Evolutionary conservation across 2,329 filamentous ascomycete species (phyloP).

Genomic region (Elsinoe batatas): DNA sequence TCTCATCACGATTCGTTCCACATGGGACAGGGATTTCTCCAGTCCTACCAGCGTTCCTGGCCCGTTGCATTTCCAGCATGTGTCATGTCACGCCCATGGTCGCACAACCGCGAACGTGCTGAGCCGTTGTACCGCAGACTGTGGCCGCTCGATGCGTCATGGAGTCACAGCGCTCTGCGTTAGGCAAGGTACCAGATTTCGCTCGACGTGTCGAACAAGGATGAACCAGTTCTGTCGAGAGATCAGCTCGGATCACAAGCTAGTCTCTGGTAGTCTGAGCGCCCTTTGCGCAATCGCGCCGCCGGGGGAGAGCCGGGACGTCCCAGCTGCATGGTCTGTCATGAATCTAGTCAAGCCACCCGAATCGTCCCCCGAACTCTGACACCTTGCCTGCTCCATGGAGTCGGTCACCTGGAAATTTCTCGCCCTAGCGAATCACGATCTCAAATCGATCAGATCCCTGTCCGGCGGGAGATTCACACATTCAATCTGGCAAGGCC

Average conservation of each 20-base stretch:
- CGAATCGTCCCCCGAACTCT: constrained; percentile 6
- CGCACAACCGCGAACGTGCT: constrained; percentile 7
- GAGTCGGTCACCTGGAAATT: not conserved
- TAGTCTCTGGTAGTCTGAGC: constrained; percentile 1
- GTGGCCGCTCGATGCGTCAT: constrained; percentile 6
- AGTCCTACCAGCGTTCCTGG: not conserved
- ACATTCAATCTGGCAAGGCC: not conserved
- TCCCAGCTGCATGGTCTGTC: constrained; percentile 8
- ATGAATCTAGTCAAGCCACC: constrained; percentile 1
- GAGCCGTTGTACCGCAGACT: constrained; percentile 2
- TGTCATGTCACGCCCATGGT: constrained; percentile 1
- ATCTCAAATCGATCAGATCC: constrained; percentile 1
- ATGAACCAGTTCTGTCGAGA: constrained; percentile 3
- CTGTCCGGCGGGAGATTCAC: not conserved
- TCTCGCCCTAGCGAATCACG: constrained; percentile 4
- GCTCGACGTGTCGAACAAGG: not conserved
- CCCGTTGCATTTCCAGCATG: not conserved
- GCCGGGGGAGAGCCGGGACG: not conserved
- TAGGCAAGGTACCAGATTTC: not conserved
- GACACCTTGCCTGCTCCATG: not conserved
- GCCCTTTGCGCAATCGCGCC: constrained; percentile 6
- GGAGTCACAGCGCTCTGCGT: constrained; percentile 1
- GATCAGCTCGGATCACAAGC: not conserved
- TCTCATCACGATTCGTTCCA: not conserved
- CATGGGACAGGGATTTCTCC: not conserved